Conservation (phyloP, 768 basidiomycete species). For the Mycena belliarum region DNA sequence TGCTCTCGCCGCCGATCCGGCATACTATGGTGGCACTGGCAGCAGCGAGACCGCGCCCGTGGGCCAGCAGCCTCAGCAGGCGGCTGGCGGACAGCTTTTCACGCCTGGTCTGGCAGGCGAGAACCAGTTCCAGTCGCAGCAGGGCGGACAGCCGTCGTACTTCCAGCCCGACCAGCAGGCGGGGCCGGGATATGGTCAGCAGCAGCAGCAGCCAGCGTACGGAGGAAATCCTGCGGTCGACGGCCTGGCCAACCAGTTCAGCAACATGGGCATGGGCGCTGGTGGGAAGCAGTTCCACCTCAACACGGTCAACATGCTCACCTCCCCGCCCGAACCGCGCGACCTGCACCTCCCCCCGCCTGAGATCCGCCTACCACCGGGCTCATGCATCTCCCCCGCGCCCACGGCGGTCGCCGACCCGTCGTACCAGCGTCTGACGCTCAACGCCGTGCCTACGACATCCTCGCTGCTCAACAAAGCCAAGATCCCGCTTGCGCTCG, state of each 20-base stretch:
- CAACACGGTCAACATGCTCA: constrained; percentile 89
- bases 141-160: constrained; percentile 41
- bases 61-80: constrained; percentile 36
- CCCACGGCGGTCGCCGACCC: constrained; percentile 83
- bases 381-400: constrained; percentile 75
- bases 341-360: constrained; percentile 83
- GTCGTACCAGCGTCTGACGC: constrained; percentile 88
- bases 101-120: constrained; percentile 81
- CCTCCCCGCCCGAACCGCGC: constrained; percentile 87
- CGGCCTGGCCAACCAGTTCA: constrained; percentile 80
- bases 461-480: constrained; percentile 85
- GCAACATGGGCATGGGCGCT: constrained; percentile 81
- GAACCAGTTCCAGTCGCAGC: constrained; percentile 66
- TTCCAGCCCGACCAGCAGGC: constrained; percentile 28
- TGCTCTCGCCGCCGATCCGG: constrained; percentile 42
- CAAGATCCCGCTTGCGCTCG: constrained; percentile 85
- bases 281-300: constrained; percentile 78
- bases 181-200: constrained; percentile 38
- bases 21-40: constrained; percentile 39
- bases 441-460: constrained; percentile 92
- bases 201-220: constrained; percentile 38
- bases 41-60: constrained; percentile 28
- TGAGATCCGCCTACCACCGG: constrained; percentile 86
- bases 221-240: constrained; percentile 40
- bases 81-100: constrained; percentile 62